Base-by-base conservation (phyloP, 177 flowering plant species). In the Telopea speciosissima region DNA sequence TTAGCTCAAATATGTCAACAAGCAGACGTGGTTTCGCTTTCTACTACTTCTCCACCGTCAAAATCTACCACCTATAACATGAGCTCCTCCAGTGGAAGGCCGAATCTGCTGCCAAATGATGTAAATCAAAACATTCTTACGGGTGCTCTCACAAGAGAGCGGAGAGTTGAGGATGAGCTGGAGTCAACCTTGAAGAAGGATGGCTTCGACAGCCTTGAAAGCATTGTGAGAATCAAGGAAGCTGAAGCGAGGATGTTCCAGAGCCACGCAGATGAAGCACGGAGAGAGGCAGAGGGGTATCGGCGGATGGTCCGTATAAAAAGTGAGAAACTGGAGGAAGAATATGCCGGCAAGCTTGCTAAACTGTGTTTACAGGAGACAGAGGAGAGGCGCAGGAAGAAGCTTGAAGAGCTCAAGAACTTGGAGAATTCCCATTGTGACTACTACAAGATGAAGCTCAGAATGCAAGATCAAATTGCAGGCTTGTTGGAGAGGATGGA, bases 161-260 rank as follows among this genome's bases (percentile, higher is more conserved):
- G 75, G 16, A 73, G 73, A 21, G 60, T 76, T 3, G 88, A 84
- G 19, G 83, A 83, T 8, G 88, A 84, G 59, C 72, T 86, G 70
- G 74, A 70, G 67, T 80, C 79, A 62, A 62, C 81, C 8, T 82
- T 74, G 66, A 75, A 75, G 76, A 80, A 77, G 24, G 90, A 83
- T 64, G 88, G 82, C 23, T 85, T 86, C 62, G 96, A 91, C 67
- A 93, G 89, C 83, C 73, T 93, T 70, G 98, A 93, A 68, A 87
- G 93, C 79, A 77, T 91, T 28, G 88, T 93, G n/a, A 80, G 87
- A 63, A 83, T 90, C 7, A 94, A 94, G 78, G 93, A 90, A 76
- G 89, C 89, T 16, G 99, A 92, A 71, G 95, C 96, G 8, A 82
- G 85, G 73, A 92, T 94, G 97, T 94, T 94, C 77, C 93, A 92